phyloP scores from a whole-genome alignment of 441 rosid genomes.

The Pelargonium citronellum region DNA sequence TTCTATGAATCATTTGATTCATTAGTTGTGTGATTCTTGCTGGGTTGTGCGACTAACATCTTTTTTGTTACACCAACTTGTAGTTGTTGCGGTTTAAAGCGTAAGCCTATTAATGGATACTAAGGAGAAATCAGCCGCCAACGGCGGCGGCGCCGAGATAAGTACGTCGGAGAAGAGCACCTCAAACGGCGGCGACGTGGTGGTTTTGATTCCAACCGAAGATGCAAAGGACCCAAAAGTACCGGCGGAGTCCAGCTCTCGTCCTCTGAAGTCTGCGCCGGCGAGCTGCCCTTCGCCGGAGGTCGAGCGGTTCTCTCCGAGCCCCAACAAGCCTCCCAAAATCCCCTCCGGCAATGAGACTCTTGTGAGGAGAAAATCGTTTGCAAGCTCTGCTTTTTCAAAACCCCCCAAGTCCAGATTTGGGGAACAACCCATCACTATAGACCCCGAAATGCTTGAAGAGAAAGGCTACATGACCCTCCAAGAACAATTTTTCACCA shows the following conservation, averaged over 20 bases:
- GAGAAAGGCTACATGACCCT: slow-evolving; percentile 25
- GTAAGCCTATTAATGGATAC: not conserved
- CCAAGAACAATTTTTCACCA: slow-evolving; percentile 20
- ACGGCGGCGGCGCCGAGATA: not conserved
- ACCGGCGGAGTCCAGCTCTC: not conserved
- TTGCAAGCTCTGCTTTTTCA: slow-evolving; percentile 51
- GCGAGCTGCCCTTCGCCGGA: slow-evolving; percentile 23
- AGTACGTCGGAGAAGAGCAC: not conserved
- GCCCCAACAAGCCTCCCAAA: slow-evolving; percentile 55
- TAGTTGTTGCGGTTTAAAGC: too few relatives aligned
- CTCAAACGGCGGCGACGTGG: not conserved
- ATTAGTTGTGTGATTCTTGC: too few relatives aligned
- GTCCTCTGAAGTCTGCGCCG: slow-evolving; percentile 14
- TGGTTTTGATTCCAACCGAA: not conserved
- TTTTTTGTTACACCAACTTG: too few relatives aligned
- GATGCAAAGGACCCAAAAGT: not conserved
- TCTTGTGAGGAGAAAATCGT: slow-evolving; percentile 36
- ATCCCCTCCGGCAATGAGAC: slow-evolving; percentile 23
- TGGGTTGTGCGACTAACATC: too few relatives aligned
- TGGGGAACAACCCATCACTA: slow-evolving; percentile 43
- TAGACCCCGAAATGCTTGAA: slow-evolving; percentile 33
- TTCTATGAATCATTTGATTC: too few relatives aligned
- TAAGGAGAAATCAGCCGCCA: not conserved
- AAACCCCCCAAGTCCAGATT: slow-evolving; percentile 85
- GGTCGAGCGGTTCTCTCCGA: slow-evolving; percentile 15